A percentile compares a stretch with the other conserved stretches of the same genome.
Evolutionary conservation across 805 yeast genomes (phyloP).

Genomic region (Cyberlindnera misumaiensis): DNA sequence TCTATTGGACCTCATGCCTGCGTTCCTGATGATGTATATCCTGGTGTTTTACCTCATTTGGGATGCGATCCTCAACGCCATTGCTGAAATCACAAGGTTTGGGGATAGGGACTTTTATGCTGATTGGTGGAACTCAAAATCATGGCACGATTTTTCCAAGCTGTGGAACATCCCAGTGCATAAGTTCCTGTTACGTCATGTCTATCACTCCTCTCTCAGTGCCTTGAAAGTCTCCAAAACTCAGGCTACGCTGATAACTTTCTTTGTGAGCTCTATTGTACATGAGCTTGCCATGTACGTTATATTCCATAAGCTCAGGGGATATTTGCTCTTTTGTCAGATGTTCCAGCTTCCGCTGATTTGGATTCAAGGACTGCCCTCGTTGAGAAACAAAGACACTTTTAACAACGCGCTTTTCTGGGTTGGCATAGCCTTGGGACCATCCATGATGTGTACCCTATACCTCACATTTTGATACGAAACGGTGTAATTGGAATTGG

Average conservation of each 20-base stretch:
- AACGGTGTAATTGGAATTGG: no score
- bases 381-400: constrained; percentile 46
- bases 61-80: constrained; percentile 86
- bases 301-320: constrained; percentile 71
- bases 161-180: constrained; percentile 96
- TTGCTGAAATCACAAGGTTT: constrained; percentile 82
- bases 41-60: constrained; percentile 84
- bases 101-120: constrained; percentile 93
- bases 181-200: constrained; percentile 82
- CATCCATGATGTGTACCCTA: constrained; percentile 78
- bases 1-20: constrained; percentile 69
- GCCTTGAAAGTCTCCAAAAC: constrained; percentile 57
- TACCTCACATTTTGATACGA: constrained; percentile 60
- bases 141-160: constrained; percentile 90
- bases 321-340: constrained; percentile 74
- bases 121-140: constrained; percentile 95
- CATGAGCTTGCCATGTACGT: constrained; percentile 94
- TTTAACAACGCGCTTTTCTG: constrained; percentile 83
- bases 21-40: constrained; percentile 69
- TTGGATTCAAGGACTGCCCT: constrained; percentile 43
- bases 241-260: constrained; percentile 72
- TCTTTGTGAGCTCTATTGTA: constrained; percentile 69
- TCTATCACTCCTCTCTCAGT: constrained; percentile 84
- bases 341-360: constrained; percentile 85
- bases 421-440: constrained; percentile 88